These are phyloP conservation scores for Amorphotheca resinae DNA, from an alignment of 495 filamentous ascomycete genomes.

Conservation along the genomic window DNA sequence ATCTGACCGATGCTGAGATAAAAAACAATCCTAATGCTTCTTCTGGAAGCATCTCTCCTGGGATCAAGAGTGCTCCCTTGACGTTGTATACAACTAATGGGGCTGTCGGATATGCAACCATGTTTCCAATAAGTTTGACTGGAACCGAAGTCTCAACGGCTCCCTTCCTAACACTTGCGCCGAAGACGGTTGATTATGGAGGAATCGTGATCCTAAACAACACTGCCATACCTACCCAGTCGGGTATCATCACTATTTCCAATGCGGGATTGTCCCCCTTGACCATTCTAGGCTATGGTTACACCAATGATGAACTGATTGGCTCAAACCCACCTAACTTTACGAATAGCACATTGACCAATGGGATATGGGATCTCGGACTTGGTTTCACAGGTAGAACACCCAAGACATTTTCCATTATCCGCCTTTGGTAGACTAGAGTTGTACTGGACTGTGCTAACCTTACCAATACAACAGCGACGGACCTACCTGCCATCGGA, in stretches of 20 bases:
- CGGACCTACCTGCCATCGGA: slow-evolving; percentile 20
- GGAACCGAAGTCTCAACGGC: slow-evolving; percentile 22
- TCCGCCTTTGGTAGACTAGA: no score
- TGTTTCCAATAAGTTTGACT: slow-evolving; percentile 22
- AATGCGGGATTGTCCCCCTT: slow-evolving; percentile 24
- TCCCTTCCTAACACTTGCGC: slow-evolving; percentile 23
- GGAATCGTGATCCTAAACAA: slow-evolving; percentile 24
- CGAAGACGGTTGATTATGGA: slow-evolving; percentile 24
- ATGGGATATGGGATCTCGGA: slow-evolving; percentile 6
- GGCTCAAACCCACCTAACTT: slow-evolving; percentile 31
- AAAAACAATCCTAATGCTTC: slow-evolving; percentile 23
- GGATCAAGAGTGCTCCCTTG: slow-evolving; percentile 22
- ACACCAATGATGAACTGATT: slow-evolving; percentile 22
- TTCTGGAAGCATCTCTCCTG: slow-evolving; percentile 16
- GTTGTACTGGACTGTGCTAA: no score
- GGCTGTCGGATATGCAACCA: slow-evolving; percentile 21
- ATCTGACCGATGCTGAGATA: slow-evolving; percentile 26
- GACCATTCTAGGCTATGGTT: slow-evolving; percentile 2
- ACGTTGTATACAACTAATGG: slow-evolving; percentile 24
- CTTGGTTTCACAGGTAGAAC: slow-evolving; percentile 24
- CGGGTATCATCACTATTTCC: slow-evolving; percentile 21
- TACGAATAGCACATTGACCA: neutral
- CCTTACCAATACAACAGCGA: no score
- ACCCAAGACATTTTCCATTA: no score
- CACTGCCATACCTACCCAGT: slow-evolving; percentile 15